A percentile compares a stretch with the other conserved stretches of the same genome.
phyloP scores from a whole-genome alignment of 768 basidiomycete species.

The Naematelia encephala region DNA sequence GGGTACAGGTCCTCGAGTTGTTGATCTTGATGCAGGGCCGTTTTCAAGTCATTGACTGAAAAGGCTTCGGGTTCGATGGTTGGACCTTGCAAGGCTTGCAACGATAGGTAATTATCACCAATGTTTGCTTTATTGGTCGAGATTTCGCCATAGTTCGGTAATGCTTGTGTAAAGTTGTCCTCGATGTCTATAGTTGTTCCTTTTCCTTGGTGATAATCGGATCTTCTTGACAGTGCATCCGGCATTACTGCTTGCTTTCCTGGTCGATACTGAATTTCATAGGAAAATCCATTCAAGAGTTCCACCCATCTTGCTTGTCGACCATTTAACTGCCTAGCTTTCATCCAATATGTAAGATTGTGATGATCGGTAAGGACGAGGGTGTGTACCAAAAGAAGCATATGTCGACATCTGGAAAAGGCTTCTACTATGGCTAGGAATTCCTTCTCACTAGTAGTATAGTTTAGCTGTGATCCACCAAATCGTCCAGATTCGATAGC shows the following conservation, averaged over 20 bases:
- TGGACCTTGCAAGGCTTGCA: no score
- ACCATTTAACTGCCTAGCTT: slow-evolving; percentile 50
- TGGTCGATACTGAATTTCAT: slow-evolving; percentile 13
- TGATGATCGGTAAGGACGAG: slow-evolving; percentile 11
- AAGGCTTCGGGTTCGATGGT: no score
- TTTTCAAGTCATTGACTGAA: no score
- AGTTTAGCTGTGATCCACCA: slow-evolving; percentile 53
- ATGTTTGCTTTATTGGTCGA: no score
- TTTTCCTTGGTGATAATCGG: not conserved
- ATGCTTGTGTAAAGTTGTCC: not conserved
- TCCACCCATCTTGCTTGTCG: slow-evolving; percentile 12
- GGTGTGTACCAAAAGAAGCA: not conserved
- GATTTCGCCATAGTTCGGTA: not conserved
- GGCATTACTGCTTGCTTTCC: slow-evolving; percentile 3
- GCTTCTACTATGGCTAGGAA: slow-evolving; percentile 18
- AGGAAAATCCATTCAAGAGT: not conserved
- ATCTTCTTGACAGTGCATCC: slow-evolving; percentile 11
- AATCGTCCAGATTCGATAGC: slow-evolving; percentile 20
- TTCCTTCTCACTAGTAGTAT: slow-evolving; percentile 52
- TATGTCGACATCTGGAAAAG: slow-evolving; percentile 9
- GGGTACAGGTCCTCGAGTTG: no score
- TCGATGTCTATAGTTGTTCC: not conserved
- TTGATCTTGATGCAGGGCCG: no score
- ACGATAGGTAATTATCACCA: no score
- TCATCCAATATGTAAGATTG: slow-evolving; percentile 12